Percentiles rank a stretch among this genome's conserved stretches.
These are phyloP conservation scores for Nigrospora oryzae DNA, from an alignment of 2,329 filamentous ascomycete species.

Conservation along the genomic window DNA sequence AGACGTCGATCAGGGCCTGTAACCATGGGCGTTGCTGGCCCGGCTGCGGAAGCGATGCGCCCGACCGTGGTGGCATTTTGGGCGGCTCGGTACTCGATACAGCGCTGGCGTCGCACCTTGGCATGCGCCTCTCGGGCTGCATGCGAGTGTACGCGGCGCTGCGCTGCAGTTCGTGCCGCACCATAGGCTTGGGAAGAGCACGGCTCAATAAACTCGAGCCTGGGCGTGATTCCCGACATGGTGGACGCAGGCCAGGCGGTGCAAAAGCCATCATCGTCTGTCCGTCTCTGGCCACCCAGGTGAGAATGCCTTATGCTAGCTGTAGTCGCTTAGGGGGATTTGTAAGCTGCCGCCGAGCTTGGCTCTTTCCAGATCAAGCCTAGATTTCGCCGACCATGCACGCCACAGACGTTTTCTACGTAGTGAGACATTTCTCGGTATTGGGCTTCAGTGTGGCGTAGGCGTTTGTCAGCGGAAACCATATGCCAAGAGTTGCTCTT, in stretches of 20 bases:
- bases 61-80: neutral
- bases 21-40: neutral
- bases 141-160: neutral
- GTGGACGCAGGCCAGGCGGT: neutral
- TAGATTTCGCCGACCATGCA: neutral
- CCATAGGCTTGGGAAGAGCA: neutral
- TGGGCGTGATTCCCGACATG: neutral
- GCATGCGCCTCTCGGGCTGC: neutral
- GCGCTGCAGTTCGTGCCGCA: neutral
- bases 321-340: neutral
- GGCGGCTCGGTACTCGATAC: neutral
- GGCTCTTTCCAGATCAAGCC: neutral
- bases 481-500: neutral
- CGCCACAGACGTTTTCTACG: neutral
- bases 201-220: neutral
- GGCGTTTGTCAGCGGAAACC: neutral
- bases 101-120: neutral
- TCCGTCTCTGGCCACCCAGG: no score
- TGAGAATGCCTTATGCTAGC: neutral
- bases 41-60: neutral
- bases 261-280: neutral
- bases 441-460: neutral
- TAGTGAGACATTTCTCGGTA: neutral
- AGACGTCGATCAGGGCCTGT: neutral
- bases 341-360: neutral